Evolutionary conservation across 148 eudicot genomes (phyloP), one percentile per base, ranked within the genome.

Genomic region (Chenopodium quinoa): DNA sequence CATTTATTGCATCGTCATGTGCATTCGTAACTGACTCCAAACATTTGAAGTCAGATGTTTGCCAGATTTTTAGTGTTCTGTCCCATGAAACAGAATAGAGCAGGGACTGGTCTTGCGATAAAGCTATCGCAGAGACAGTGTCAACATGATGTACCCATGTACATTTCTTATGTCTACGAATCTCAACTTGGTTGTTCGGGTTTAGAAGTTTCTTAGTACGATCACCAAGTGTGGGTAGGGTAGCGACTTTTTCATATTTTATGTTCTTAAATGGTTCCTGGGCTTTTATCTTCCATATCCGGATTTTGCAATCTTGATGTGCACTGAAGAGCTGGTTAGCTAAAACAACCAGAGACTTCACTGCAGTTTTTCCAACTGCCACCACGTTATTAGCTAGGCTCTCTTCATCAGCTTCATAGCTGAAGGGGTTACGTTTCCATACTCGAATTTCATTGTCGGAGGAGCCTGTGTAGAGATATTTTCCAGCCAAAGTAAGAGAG

Each of bases 1-100:
- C 90, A 75, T 95, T 95, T 78, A 95, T 92, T 7, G 98, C 97
- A 83, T 95, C 98, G 29, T 93, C 92, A n/a, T 95, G 98, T 22
- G 98, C 97, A 64, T 91, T 71, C 17, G 37, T 74, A 22, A 95
- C 77, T 0, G 98, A 93, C 87, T 95, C 96, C 82, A 92, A 75
- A 86, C 97, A 95, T 72, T 88, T 91, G 90, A 93, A 92, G 82
- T 92, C 93, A 2, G 87, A 56, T 50, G 87, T 85, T 22, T 85
- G 78, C 98, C 98, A 95, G 52, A 92, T 80, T 77, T 93, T 95
- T 37, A 95, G 83, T 0, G 92, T 86, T 22, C 93, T 82, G 75
- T 95, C 98, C 98, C 98, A 95, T 25, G 98, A 95, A 86, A 91
- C 96, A 2, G 98, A 95, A 83, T 92, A 95, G 19, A 95, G 88